A percentile compares a stretch with the other conserved stretches of the same genome.
These are phyloP conservation scores for Epichloe baconii DNA, from an alignment of 2,329 filamentous ascomycete genomes.

Conservation along the genomic window DNA sequence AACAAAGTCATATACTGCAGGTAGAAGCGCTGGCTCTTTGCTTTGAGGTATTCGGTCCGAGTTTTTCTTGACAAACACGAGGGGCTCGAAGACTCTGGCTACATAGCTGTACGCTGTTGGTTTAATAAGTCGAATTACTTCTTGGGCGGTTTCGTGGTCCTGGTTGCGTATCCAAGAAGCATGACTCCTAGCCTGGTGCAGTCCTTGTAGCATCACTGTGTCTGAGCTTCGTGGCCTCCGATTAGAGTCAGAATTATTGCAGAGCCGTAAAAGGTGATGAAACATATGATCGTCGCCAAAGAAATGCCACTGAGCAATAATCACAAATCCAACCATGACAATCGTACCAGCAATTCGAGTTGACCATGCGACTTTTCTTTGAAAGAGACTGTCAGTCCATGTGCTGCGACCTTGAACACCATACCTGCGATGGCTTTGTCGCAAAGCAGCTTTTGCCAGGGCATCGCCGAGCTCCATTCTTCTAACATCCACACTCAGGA, in stretches of 20 bases:
- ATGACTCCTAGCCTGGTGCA: slow-evolving; percentile 65
- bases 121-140: slow-evolving; percentile 65
- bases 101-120: slow-evolving; percentile 58
- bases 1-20: slow-evolving; percentile 50
- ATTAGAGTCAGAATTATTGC: slow-evolving; percentile 7
- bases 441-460: slow-evolving; percentile 42
- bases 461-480: slow-evolving; percentile 65
- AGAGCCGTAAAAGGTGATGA: slow-evolving; percentile 15
- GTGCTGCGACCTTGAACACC: slow-evolving; percentile 13
- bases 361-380: slow-evolving; percentile 53
- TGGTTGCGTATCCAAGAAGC: slow-evolving; percentile 65
- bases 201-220: slow-evolving; percentile 36
- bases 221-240: slow-evolving; percentile 18
- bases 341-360: slow-evolving; percentile 64
- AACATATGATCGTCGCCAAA: slow-evolving; percentile 44
- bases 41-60: slow-evolving; percentile 49
- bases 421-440: slow-evolving; percentile 19
- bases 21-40: slow-evolving; percentile 22
- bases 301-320: slow-evolving; percentile 68
- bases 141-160: slow-evolving; percentile 64
- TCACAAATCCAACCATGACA: slow-evolving; percentile 58
- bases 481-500: slow-evolving; percentile 66
- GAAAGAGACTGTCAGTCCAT: slow-evolving; percentile 49
- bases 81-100: slow-evolving; percentile 60
- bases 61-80: slow-evolving; percentile 58